Conservation (phyloP, 176 grass and related monocot genomes). For the Elaeis guineensis region DNA sequence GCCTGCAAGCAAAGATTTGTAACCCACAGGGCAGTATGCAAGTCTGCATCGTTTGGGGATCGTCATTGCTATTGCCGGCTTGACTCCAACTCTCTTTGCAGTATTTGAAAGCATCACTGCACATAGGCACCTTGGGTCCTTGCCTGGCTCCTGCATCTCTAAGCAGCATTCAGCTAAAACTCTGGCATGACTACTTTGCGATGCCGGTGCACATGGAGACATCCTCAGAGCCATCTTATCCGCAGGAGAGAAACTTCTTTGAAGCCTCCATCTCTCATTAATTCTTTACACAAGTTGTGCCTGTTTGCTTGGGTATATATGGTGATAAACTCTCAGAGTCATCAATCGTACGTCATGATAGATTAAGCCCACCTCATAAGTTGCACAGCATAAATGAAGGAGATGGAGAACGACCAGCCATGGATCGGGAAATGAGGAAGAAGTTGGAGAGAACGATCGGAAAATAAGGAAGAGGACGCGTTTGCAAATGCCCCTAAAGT, state of each 20-base stretch:
- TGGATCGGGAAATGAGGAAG: too few species aligned
- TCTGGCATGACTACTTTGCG: slow-evolving; percentile 31
- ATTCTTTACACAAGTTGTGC: background rate
- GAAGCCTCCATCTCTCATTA: slow-evolving; percentile 30
- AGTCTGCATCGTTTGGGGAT: slow-evolving; percentile 85
- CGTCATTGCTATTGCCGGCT: slow-evolving; percentile 63
- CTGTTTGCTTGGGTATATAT: too few species aligned
- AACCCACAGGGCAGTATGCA: slow-evolving; percentile 55
- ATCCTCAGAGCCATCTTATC: slow-evolving; percentile 51
- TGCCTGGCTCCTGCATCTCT: slow-evolving; percentile 42
- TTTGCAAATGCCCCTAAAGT: too few species aligned
- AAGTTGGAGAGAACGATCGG: too few species aligned
- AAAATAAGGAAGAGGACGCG: too few species aligned
- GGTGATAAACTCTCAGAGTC: too few species aligned
- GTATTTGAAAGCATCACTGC: slow-evolving; percentile 77
- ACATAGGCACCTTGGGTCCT: slow-evolving; percentile 60
- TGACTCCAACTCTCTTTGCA: slow-evolving; percentile 47
- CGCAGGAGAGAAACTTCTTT: slow-evolving; percentile 28
- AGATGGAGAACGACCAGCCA: too few species aligned
- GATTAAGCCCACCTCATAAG: too few species aligned
- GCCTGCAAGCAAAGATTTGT: too few species aligned
- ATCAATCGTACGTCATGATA: too few species aligned
- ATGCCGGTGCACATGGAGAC: slow-evolving; percentile 47
- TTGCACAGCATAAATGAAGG: too few species aligned
- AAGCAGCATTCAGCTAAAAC: slow-evolving; percentile 51